Evolutionary conservation across 805 yeast genomes (phyloP), one percentile per base, ranked within the genome.

Genomic region (Starmera amethionina): DNA sequence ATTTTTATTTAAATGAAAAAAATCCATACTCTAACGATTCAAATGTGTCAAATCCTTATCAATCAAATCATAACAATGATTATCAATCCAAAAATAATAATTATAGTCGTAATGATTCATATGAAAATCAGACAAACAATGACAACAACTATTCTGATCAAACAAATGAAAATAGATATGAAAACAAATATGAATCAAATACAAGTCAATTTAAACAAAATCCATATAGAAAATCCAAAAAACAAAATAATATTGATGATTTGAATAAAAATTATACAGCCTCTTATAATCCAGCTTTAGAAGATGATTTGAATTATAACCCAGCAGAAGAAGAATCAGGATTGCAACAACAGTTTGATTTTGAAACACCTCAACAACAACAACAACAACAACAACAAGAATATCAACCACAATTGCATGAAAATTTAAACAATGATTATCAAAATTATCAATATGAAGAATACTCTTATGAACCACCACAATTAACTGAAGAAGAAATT

Each of bases 351-450:
- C 45, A 45, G 22, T 38, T 16, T 16, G 18, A 16, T 16, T 16
- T 16, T 16, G 18, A 16, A 16, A 16, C 39, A 10, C 51, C 47
- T 30, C 46, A 46, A 32, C 45, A 46, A 38, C 51, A 49, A 36
- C 46, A 46, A 30, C 39, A 39, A 8, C 51, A 50, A 32, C 46
- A 46, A 32, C 46, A 50, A 34, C 50, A 48, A 28, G 40, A 49
- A 8, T 53, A 55, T 11, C 40, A 41, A 16, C 58, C 56, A 40
- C 59, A 54, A 28, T 61, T 54, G 28, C 58, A 55, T 16, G 58
- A 70, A 30, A 80, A 81, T 41, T 88, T 82, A 47, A 83, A 78
- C 52, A 89, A 80, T 46, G 79, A 81, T 15, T 83, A 81, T 52
- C 80, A 75, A 29, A 74, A 82, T 46, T 82, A 79, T 53, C 82